These are phyloP conservation scores for Pseudonectria foliicola DNA, from an alignment of 2,329 filamentous ascomycete species.

Conservation along the genomic window DNA sequence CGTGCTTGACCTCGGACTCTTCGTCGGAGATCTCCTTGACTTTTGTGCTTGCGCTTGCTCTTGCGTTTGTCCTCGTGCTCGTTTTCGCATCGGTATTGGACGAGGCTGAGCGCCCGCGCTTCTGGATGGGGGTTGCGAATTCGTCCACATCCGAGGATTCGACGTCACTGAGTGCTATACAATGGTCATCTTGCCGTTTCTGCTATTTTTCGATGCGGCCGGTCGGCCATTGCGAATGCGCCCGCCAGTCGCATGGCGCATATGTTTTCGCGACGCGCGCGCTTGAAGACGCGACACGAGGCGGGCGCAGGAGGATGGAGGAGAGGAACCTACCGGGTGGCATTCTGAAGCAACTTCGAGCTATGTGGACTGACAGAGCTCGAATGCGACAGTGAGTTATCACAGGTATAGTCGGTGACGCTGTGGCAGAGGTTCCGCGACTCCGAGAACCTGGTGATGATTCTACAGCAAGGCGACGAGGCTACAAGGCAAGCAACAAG, in stretches of 20 bases:
- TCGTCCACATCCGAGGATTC: constrained; percentile 28
- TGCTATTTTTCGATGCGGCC: constrained; percentile 2
- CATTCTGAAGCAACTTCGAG: constrained; percentile 10
- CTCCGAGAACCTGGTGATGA: too few species aligned
- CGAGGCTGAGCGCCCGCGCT: constrained; percentile 10
- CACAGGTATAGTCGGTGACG: too few species aligned
- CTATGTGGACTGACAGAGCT: not conserved
- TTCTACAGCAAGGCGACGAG: too few species aligned
- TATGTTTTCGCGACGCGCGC: constrained; percentile 4
- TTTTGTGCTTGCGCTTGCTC: constrained; percentile 12
- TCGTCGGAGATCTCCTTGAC: constrained; percentile 22
- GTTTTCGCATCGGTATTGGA: too few species aligned
- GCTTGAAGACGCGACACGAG: not conserved
- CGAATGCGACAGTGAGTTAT: not conserved
- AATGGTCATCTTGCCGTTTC: constrained; percentile 13
- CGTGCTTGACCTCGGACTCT: too few species aligned
- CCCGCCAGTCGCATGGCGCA: constrained; percentile 4
- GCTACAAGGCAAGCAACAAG: too few species aligned
- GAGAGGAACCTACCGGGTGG: constrained; percentile 18
- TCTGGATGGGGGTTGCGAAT: constrained; percentile 15
- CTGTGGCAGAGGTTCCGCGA: too few species aligned
- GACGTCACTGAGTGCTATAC: constrained; percentile 32
- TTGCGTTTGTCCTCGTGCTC: too few species aligned
- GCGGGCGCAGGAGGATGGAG: not conserved
- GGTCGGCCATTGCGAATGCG: not conserved